These are phyloP conservation scores for Cryptosporidium meleagridis DNA, from an alignment of 169 alveolate genomes.

Conservation along the genomic window DNA sequence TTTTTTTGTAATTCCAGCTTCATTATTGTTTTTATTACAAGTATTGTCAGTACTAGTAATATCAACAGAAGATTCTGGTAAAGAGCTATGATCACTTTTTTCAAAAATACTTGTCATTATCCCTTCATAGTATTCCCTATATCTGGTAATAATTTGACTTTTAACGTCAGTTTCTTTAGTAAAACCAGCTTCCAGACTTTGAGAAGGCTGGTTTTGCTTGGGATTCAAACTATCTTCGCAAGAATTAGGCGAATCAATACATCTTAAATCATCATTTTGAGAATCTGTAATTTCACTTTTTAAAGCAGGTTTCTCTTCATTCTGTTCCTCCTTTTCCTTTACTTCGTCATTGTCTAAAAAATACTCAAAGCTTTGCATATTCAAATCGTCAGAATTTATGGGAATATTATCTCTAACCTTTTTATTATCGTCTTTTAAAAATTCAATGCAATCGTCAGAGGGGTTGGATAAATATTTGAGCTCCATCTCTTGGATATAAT, in stretches of 20 bases:
- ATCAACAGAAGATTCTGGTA: background rate
- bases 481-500: slow-evolving; percentile 46
- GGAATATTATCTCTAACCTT: background rate
- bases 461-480: background rate
- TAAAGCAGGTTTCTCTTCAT: slow-evolving; percentile 8
- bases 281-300: background rate
- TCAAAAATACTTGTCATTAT: slow-evolving; percentile 7
- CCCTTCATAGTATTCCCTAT: background rate
- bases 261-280: background rate
- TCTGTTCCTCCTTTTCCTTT: slow-evolving; percentile 42
- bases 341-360: slow-evolving; percentile 12
- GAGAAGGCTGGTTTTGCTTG: background rate
- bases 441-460: background rate
- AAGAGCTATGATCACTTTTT: background rate
- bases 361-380: slow-evolving; percentile 27
- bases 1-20: background rate
- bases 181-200: background rate
- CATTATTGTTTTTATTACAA: background rate
- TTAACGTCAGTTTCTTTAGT: background rate
- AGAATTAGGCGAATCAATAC: background rate
- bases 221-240: background rate
- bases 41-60: background rate
- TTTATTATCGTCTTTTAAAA: background rate
- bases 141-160: background rate
- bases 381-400: background rate